These are phyloP conservation scores for Middelhovenomyces tepae DNA, from an alignment of 805 yeast species.

Conservation along the genomic window DNA sequence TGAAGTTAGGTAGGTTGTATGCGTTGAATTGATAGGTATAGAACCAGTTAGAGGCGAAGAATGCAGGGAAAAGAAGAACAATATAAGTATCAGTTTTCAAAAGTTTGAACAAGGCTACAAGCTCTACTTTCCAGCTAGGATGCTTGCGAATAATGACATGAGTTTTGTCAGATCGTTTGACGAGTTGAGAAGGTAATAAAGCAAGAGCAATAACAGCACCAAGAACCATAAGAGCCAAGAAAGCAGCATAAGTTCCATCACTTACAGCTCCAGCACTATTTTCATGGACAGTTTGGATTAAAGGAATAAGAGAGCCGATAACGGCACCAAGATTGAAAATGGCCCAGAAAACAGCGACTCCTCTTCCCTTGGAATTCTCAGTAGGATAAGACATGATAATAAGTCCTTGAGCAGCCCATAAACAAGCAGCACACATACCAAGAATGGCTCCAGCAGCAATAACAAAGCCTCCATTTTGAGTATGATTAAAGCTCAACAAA, in stretches of 20 bases:
- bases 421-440: constrained; percentile 45
- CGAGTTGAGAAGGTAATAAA: constrained; percentile 42
- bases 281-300: constrained; percentile 39
- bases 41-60: constrained; percentile 57
- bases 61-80: constrained; percentile 48
- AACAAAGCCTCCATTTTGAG: constrained; percentile 32
- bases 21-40: constrained; percentile 58
- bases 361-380: constrained; percentile 44
- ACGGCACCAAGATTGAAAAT: constrained; percentile 56
- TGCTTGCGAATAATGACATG: constrained; percentile 37
- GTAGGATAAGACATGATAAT: constrained; percentile 50
- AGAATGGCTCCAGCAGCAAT: constrained; percentile 49
- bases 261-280: constrained; percentile 27
- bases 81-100: constrained; percentile 38
- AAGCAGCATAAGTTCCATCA: constrained; percentile 47
- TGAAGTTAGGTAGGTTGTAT: constrained; percentile 47
- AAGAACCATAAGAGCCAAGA: constrained; percentile 40
- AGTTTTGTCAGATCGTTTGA: constrained; percentile 42
- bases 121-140: constrained; percentile 40
- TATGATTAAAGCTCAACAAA: constrained; percentile 33
- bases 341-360: constrained; percentile 49
- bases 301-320: constrained; percentile 50
- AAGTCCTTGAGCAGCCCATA: constrained; percentile 55
- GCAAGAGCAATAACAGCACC: constrained; percentile 39
- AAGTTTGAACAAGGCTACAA: constrained; percentile 33